phyloP scores from a whole-genome alignment of 768 basidiomycete genomes.

The Coprinopsis cinerea region DNA sequence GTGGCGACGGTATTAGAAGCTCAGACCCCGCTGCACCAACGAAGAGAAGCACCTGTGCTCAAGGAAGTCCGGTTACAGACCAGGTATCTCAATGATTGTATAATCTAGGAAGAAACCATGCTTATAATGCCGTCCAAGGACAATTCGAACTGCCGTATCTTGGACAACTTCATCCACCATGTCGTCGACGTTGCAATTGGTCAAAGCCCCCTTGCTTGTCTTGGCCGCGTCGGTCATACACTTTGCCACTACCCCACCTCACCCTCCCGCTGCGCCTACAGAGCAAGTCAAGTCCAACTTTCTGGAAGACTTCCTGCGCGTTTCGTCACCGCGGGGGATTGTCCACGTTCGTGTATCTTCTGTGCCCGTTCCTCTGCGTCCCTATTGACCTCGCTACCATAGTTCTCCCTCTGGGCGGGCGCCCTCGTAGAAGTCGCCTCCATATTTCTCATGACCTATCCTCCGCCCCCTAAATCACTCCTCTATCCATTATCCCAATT shows the following conservation, averaged over 20 bases:
- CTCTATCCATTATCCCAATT: slow-evolving; percentile 25
- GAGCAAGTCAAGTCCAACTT: slow-evolving; percentile 29
- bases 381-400: not conserved
- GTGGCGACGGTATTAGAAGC: not conserved
- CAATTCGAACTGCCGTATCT: no score
- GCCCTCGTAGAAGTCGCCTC: slow-evolving; percentile 32
- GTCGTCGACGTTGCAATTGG: not conserved
- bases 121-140: no score
- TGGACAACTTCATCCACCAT: no score
- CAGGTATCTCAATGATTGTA: not conserved
- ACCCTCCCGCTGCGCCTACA: slow-evolving; percentile 29
- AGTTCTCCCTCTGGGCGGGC: slow-evolving; percentile 34
- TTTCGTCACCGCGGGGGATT: slow-evolving; percentile 24
- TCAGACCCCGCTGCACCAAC: not conserved
- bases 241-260: slow-evolving; percentile 40
- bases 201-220: slow-evolving; percentile 3
- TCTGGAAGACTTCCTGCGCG: slow-evolving; percentile 32
- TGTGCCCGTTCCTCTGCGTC: not conserved
- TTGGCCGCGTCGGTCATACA: slow-evolving; percentile 17
- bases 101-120: no score
- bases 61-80: not conserved
- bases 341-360: slow-evolving; percentile 28
- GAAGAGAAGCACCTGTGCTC: not conserved
- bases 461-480: slow-evolving; percentile 18
- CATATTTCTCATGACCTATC: slow-evolving; percentile 26